phyloP scores from a whole-genome alignment of 2,329 filamentous ascomycete genomes.

The Ceratocystis cubensis region DNA sequence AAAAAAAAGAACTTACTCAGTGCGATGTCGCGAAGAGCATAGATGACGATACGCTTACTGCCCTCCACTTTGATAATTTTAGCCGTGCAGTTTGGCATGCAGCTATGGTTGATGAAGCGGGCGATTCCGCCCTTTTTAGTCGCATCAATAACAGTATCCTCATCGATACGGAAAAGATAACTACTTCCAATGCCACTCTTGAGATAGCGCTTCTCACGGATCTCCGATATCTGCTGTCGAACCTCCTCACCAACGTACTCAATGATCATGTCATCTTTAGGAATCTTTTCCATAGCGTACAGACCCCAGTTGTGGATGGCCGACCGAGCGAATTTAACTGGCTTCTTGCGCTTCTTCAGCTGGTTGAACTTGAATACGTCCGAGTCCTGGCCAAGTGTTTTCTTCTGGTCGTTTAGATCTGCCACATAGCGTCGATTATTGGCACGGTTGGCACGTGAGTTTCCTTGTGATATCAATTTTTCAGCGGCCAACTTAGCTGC shows the following conservation, averaged over 20 bases:
- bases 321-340: constrained; percentile 91
- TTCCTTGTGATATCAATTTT: constrained; percentile 72
- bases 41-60: constrained; percentile 97
- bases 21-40: constrained; percentile 86
- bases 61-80: constrained; percentile 99
- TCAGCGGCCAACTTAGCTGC: constrained; percentile 62
- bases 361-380: constrained; percentile 97
- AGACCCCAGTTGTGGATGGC: constrained; percentile 98
- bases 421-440: constrained; percentile 92
- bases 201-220: constrained; percentile 81
- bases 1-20: constrained; percentile 56
- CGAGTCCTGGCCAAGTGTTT: constrained; percentile 67
- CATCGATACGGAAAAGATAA: constrained; percentile 95
- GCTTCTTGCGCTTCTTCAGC: constrained; percentile 98
- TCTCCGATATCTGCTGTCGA: constrained; percentile 90
- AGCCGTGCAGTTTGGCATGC: constrained; percentile 94
- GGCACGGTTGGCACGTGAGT: constrained; percentile 83
- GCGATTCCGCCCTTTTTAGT: constrained; percentile 98
- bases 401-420: constrained; percentile 90
- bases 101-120: constrained; percentile 97
- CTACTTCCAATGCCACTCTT: constrained; percentile 95
- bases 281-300: constrained; percentile 94
- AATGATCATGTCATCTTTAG: constrained; percentile 98
- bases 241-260: constrained; percentile 98
- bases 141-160: constrained; percentile 93